Percentiles rank a stretch among this genome's conserved stretches.
phyloP scores from a whole-genome alignment of 257 asterid species.

The Misopates orontium region DNA sequence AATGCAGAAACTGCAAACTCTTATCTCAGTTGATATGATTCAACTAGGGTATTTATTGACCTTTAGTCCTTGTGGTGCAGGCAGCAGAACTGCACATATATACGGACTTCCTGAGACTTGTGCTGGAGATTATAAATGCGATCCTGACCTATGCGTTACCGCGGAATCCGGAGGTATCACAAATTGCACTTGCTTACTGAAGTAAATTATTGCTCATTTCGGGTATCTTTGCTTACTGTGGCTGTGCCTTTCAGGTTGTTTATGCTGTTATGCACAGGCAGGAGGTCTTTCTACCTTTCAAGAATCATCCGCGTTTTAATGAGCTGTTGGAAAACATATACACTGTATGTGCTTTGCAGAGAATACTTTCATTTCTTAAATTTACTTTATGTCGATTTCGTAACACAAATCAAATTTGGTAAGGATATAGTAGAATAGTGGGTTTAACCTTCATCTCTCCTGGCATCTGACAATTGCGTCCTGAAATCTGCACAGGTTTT shows the following conservation, averaged over 20 bases:
- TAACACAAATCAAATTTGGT: background rate
- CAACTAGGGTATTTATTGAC: slow-evolving; percentile 19
- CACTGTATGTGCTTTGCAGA: slow-evolving; percentile 46
- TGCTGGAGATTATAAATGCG: slow-evolving; percentile 81
- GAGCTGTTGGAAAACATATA: slow-evolving; percentile 90
- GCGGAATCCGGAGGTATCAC: slow-evolving; percentile 83
- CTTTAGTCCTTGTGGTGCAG: slow-evolving; percentile 42
- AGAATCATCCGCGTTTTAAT: slow-evolving; percentile 85
- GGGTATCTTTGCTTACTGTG: slow-evolving; percentile 17
- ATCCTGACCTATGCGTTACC: slow-evolving; percentile 82
- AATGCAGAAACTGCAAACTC: slow-evolving; percentile 10
- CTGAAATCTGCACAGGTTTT: slow-evolving; percentile 52
- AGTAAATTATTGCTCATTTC: background rate
- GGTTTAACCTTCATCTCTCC: slow-evolving; percentile 4
- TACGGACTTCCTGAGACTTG: slow-evolving; percentile 86
- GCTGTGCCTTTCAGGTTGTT: slow-evolving; percentile 63
- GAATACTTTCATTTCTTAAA: slow-evolving; percentile 19
- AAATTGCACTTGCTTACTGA: slow-evolving; percentile 18
- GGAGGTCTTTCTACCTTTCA: slow-evolving; percentile 91
- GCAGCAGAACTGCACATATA: slow-evolving; percentile 79
- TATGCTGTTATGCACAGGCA: slow-evolving; percentile 96
- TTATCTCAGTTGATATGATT: slow-evolving; percentile 14
- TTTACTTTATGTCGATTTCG: slow-evolving; percentile 13
- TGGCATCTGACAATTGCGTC: background rate
- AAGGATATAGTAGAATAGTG: background rate